These are phyloP conservation scores for Epichloe gansuensis DNA, from an alignment of 2,329 filamentous ascomycete genomes.

Conservation along the genomic window DNA sequence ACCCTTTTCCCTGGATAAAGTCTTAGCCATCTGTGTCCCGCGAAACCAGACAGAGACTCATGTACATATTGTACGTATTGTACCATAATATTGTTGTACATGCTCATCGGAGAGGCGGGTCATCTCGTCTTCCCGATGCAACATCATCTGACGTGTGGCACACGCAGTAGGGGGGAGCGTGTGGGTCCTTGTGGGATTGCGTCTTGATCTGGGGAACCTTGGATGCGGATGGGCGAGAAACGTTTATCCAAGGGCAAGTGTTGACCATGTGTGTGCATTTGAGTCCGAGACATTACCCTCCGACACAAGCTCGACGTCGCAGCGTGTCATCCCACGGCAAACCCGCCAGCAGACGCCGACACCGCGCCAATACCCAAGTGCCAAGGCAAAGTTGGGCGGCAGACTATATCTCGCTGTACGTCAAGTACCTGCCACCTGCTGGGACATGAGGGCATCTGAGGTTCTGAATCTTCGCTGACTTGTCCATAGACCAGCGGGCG, in stretches of 20 bases:
- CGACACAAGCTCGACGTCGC: conserved; percentile 50
- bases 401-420: conserved; percentile 59
- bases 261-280: no score
- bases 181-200: no score
- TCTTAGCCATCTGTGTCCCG: background rate
- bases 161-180: no score
- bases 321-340: conserved; percentile 36
- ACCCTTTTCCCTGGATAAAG: background rate
- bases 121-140: no score
- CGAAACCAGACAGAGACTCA: no score
- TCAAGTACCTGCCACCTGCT: conserved; percentile 19
- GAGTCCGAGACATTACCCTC: conserved; percentile 23
- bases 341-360: conserved; percentile 47
- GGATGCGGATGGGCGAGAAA: no score
- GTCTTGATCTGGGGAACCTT: conserved; percentile 6
- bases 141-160: background rate
- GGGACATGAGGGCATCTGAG: background rate
- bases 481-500: conserved; percentile 43
- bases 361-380: conserved; percentile 39
- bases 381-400: conserved; percentile 47
- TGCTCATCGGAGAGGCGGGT: no score
- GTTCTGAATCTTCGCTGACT: background rate
- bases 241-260: no score
- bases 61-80: no score
- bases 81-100: no score